Conservation (phyloP, 2,329 filamentous ascomycete genomes). For the Curvularia sp. region DNA sequence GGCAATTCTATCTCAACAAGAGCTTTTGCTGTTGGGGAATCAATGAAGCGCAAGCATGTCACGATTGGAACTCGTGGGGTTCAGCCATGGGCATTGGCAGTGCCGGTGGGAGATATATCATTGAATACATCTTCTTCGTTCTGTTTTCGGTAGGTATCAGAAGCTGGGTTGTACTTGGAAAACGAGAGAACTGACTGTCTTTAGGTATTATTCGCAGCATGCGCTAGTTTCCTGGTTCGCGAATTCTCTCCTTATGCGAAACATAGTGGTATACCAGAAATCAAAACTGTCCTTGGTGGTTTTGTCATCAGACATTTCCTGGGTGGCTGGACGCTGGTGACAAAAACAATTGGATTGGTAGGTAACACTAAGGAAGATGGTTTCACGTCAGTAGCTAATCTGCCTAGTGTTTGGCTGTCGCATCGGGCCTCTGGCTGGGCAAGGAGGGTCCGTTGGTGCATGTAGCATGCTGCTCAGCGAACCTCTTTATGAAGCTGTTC, state of each 20-base stretch:
- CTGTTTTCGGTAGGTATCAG: constrained; percentile 73
- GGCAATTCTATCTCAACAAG: constrained; percentile 88
- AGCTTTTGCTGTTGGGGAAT: constrained; percentile 94
- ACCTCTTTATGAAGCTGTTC: constrained; percentile 91
- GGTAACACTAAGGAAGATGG: constrained; percentile 5
- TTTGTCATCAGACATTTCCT: constrained; percentile 91
- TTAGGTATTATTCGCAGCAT: constrained; percentile 77
- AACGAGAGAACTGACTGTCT: constrained; percentile 20
- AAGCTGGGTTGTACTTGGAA: not conserved
- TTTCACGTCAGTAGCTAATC: constrained; percentile 33
- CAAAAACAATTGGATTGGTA: constrained; percentile 88
- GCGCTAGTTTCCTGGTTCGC: constrained; percentile 79
- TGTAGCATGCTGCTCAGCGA: constrained; percentile 95
- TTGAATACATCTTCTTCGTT: constrained; percentile 88
- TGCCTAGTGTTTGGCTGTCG: constrained; percentile 81
- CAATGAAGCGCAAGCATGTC: constrained; percentile 75
- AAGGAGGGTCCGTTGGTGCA: constrained; percentile 97
- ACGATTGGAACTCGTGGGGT: constrained; percentile 88
- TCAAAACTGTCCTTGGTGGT: constrained; percentile 93
- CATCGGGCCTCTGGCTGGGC: constrained; percentile 93
- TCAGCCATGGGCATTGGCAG: constrained; percentile 72
- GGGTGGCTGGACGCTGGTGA: constrained; percentile 84
- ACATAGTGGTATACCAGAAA: constrained; percentile 95
- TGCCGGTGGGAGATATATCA: constrained; percentile 74
- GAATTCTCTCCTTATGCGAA: constrained; percentile 87